Evolutionary conservation across 2,329 filamentous ascomycete species (phyloP), one percentile per base, ranked within the genome.

Genomic region (Colletotrichum magnum): DNA sequence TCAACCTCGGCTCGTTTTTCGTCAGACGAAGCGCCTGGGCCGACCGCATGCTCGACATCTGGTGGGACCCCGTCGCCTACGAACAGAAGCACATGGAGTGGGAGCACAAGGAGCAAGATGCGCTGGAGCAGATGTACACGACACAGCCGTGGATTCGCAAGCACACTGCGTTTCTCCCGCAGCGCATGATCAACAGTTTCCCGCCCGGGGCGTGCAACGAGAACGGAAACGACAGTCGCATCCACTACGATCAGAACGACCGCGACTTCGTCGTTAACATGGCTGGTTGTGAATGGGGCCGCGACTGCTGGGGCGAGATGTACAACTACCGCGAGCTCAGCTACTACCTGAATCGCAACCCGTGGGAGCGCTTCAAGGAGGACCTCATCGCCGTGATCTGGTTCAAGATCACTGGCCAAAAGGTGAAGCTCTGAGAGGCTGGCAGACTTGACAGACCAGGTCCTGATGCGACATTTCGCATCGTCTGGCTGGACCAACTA

Each of bases 41-140:
- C 0, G 95, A 98, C 76, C 92, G 94, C 5, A 84, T 99, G 18
- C 88, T 99, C 43, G 96, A 99, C 77, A 88, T 97, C 60, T 99
- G 96, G 96, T 99, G 96, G 96, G 96, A 99, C 76, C 96, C 96
- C 0, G 95, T 98, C 36, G 90, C 92, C 66, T 99, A 99, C 80
- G 96, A 99, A 82, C 96, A 99, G 82, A 97, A 94, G 79, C 96
- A 99, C 80, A 98, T 98, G 95, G 89, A 96, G 71, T 99, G 96
- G 96, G 95, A 96, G 77, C 96, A 99, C 85, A 98, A 98, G 79
- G 96, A 99, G 80, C 96, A 99, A 82, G 95, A 98, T 77, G 94
- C 95, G 2, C 84, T 99, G 50, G 95, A 98, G 82, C 93, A 97
- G 82, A 86, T 99, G 71, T 99, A 99, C 83, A 88, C 87, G 66